A percentile compares a stretch with the other conserved stretches of the same genome.
phyloP scores from a whole-genome alignment of 2,329 filamentous ascomycete species.

The Emericellopsis atlantica region DNA sequence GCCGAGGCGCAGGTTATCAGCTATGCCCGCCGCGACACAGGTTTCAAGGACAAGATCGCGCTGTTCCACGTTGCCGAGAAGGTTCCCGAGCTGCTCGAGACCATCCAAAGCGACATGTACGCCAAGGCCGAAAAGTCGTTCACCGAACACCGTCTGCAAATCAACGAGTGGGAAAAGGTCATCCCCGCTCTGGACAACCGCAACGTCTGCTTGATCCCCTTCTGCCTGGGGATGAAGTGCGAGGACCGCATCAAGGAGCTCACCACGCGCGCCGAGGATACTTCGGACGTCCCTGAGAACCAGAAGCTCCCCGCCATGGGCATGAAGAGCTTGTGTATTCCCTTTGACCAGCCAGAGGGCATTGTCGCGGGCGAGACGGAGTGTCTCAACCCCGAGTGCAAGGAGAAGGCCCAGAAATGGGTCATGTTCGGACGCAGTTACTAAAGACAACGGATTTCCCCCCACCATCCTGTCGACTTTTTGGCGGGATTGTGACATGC shows the following conservation, averaged over 20 bases:
- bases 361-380: conserved; percentile 72
- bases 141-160: conserved; percentile 64
- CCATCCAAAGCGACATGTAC: conserved; percentile 77
- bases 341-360: conserved; percentile 74
- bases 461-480: too few relatives aligned
- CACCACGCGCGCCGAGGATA: conserved; percentile 63
- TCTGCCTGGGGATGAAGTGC: conserved; percentile 70
- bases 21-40: conserved; percentile 76
- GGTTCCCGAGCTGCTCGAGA: conserved; percentile 73
- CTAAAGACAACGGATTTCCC: conserved; percentile 15
- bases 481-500: neutral
- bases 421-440: conserved; percentile 81
- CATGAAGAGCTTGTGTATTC: conserved; percentile 60
- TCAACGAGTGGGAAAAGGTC: conserved; percentile 85
- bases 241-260: conserved; percentile 93
- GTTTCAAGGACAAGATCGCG: conserved; percentile 69
- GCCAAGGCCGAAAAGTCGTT: conserved; percentile 66
- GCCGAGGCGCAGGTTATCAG: conserved; percentile 75
- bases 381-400: conserved; percentile 84
- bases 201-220: conserved; percentile 86
- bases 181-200: conserved; percentile 80
- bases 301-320: conserved; percentile 46
- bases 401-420: conserved; percentile 66
- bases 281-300: conserved; percentile 36
- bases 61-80: conserved; percentile 61